A percentile compares a stretch with the other conserved stretches of the same genome.
phyloP scores from a whole-genome alignment of 495 filamentous ascomycete species.

The Podospora conica region DNA sequence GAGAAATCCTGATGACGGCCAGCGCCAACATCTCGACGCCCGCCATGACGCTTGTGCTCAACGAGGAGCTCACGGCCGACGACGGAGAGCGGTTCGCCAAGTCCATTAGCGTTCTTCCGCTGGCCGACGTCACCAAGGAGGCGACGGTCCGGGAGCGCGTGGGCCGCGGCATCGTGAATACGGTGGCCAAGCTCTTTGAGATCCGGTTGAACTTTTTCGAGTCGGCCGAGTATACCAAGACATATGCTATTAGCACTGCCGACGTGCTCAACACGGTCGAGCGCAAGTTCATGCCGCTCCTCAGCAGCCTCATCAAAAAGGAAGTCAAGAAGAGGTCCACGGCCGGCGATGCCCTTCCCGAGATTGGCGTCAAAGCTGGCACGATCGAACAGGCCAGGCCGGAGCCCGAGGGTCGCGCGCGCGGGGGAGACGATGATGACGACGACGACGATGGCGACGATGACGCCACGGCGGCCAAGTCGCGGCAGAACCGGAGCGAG shows the following conservation, averaged over 20 bases:
- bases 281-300: slow-evolving; percentile 62
- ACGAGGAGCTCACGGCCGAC: slow-evolving; percentile 60
- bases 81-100: slow-evolving; percentile 81
- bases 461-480: slow-evolving; percentile 77
- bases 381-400: slow-evolving; percentile 52
- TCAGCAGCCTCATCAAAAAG: slow-evolving; percentile 60
- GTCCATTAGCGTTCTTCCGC: slow-evolving; percentile 79
- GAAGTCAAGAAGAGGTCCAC: slow-evolving; percentile 74
- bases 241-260: slow-evolving; percentile 71
- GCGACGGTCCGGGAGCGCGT: slow-evolving; percentile 72
- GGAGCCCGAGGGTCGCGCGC: slow-evolving; percentile 37
- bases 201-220: slow-evolving; percentile 81
- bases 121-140: slow-evolving; percentile 81
- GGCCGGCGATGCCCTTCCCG: slow-evolving; percentile 63
- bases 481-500: slow-evolving; percentile 65
- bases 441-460: slow-evolving; percentile 74
- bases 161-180: slow-evolving; percentile 56
- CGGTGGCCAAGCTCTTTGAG: slow-evolving; percentile 75
- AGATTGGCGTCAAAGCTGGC: slow-evolving; percentile 74
- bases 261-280: slow-evolving; percentile 80
- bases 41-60: slow-evolving; percentile 79
- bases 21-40: slow-evolving; percentile 82
- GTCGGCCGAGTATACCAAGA: slow-evolving; percentile 68
- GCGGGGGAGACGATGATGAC: slow-evolving; percentile 54
- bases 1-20: slow-evolving; percentile 98